A percentile compares a stretch with the other conserved stretches of the same genome.
These are phyloP conservation scores for Nakazawaea populi DNA, from an alignment of 805 yeast genomes.

Conservation along the genomic window DNA sequence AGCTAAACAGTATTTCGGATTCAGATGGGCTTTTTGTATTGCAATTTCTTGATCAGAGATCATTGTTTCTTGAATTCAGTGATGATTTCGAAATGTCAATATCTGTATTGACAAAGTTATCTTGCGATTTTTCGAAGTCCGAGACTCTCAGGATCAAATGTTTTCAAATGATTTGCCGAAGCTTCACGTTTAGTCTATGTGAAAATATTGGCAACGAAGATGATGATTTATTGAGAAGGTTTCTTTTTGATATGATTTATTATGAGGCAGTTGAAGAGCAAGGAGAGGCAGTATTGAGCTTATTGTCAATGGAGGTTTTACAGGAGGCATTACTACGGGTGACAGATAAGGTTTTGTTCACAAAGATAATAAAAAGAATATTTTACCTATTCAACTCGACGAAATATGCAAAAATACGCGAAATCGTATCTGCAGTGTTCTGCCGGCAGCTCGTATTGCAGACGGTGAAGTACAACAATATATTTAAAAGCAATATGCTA, in stretches of 20 bases:
- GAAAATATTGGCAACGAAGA: not conserved
- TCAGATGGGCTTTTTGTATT: not conserved
- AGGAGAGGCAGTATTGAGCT: not conserved
- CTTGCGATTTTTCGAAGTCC: not conserved
- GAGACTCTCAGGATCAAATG: not conserved
- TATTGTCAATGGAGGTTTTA: not conserved
- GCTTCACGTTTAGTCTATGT: too few relatives aligned
- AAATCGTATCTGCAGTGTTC: conserved; percentile 17
- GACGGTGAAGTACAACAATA: not conserved
- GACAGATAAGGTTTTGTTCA: not conserved
- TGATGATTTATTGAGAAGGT: not conserved
- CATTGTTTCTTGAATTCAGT: conserved; percentile 2
- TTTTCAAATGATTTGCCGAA: not conserved
- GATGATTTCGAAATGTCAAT: not conserved
- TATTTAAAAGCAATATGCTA: not conserved
- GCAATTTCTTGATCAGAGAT: not conserved
- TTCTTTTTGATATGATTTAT: not conserved
- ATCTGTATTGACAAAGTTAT: not conserved
- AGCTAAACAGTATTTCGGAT: conserved; percentile 13
- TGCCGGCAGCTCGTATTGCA: conserved; percentile 12
- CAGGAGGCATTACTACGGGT: not conserved
- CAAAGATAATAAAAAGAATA: not conserved
- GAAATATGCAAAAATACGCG: not conserved
- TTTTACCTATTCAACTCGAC: not conserved
- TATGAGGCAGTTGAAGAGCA: not conserved